Base-by-base conservation (phyloP, 371 early-diverging fungal species). In the Mortierella sp. region DNA sequence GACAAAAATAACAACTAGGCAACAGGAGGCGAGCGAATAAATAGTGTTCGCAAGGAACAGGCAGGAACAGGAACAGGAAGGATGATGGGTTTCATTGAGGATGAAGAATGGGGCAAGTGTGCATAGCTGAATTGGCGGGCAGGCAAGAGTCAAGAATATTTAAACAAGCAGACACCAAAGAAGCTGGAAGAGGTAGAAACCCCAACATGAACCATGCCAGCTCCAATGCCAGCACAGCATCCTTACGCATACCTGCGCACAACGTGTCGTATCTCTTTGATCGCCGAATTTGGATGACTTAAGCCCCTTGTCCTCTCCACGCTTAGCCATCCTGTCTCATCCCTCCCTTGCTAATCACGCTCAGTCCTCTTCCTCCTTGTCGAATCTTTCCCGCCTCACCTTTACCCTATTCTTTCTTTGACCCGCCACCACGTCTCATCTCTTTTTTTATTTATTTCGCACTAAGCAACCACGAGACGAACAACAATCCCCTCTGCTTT, bases 201-300 rank as follows among this genome's bases (percentile, higher is more conserved):
- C n/a, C n/a, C 42, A 38, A 38, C 42, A 38, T 5, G 42, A 38
- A 38, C 42, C 42, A 38, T 3, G 5, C 3, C 42, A 38, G 42
- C 3, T 38, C 42, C 42, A 38, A 38, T 3, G 42, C 42, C 42
- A 1, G 42, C 42, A 38, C 42, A 38, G 42, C 48, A 50, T n/a
- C n/a, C n/a, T n/a, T n/a, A n/a, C n/a, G n/a, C n/a, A n/a, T n/a
- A n/a, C n/a, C n/a, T n/a, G n/a, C n/a, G n/a, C n/a, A n/a, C n/a
- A n/a, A n/a, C n/a, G n/a, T n/a, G n/a, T n/a, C n/a, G n/a, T 50
- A 16, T 50, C 68, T 24, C 68, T 68, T 68, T 68, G 68, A 24
- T 68, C 42, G 42, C 38, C 42, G 10, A 68, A 42, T 38, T 21
- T 7, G 65, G 65, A 21, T 50, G 19, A 7, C 63, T 31, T 19